A percentile compares a stretch with the other conserved stretches of the same genome.
These are phyloP conservation scores for Haplosporangium sp. DNA, from an alignment of 371 early-diverging fungal species.

Conservation along the genomic window DNA sequence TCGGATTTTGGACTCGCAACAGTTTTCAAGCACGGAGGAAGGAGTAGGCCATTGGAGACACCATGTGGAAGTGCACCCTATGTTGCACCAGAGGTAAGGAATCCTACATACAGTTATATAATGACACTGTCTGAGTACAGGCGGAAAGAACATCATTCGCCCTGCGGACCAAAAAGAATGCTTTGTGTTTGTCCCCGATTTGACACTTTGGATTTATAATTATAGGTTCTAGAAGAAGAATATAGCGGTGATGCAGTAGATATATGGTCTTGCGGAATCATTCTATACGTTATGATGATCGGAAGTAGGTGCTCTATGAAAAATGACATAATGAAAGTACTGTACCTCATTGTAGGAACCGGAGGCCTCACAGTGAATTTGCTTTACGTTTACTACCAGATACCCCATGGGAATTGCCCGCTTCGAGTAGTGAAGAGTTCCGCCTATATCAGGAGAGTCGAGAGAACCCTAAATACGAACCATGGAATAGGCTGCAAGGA, in stretches of 20 bases:
- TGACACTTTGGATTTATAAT: background rate
- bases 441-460: constrained; percentile 34
- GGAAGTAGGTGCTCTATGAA: constrained; percentile 62
- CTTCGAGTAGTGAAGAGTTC: constrained; percentile 66
- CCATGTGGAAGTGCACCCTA: constrained; percentile 90
- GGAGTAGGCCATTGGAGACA: constrained; percentile 68
- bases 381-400: constrained; percentile 32
- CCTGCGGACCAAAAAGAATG: background rate
- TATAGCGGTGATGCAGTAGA: constrained; percentile 92
- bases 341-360: background rate
- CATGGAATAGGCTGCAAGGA: constrained; percentile 64
- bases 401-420: constrained; percentile 78
- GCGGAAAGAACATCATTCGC: background rate
- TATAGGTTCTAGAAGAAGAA: constrained; percentile 60
- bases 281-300: constrained; percentile 87
- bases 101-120: constrained; percentile 9
- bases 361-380: no score
- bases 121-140: constrained; percentile 47
- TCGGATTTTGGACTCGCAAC: constrained; percentile 96
- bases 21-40: constrained; percentile 62
- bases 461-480: constrained; percentile 49
- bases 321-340: no score
- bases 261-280: constrained; percentile 94
- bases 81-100: constrained; percentile 87
- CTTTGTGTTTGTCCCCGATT: background rate